Conservation (phyloP, 2,329 filamentous ascomycete genomes). For the Cercospora sesami region DNA sequence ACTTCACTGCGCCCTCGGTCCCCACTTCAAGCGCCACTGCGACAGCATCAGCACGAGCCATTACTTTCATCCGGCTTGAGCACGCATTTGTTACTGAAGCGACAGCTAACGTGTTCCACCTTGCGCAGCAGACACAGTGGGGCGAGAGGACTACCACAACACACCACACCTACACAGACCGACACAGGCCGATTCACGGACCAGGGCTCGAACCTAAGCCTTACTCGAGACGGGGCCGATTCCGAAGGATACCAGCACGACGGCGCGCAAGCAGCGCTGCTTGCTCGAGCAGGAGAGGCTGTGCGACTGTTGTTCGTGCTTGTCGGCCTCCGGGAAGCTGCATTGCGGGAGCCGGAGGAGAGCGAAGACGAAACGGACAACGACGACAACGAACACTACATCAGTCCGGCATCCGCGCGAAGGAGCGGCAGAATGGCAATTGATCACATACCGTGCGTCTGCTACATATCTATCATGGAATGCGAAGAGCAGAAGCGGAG, state of each 20-base stretch:
- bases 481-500: not conserved
- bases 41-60: constrained; percentile 9
- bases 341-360: not conserved
- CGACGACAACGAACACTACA: constrained; percentile 1
- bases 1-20: not conserved
- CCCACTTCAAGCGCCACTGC: constrained; percentile 7
- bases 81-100: not conserved
- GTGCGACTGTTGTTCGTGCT: not conserved
- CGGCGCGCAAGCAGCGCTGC: not conserved
- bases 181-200: not conserved
- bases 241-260: not conserved
- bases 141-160: not conserved
- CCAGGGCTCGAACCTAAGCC: not conserved
- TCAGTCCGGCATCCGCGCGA: not conserved
- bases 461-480: not conserved
- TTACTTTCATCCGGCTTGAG: not conserved
- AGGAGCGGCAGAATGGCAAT: constrained; percentile 33
- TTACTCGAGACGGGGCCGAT: not conserved
- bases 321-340: not conserved
- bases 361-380: constrained; percentile 1
- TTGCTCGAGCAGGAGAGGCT: not conserved
- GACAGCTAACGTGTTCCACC: constrained; percentile 1
- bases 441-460: constrained; percentile 32
- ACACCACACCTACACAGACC: not conserved
- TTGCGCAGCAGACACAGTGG: constrained; percentile 4